phyloP scores from a whole-genome alignment of 2,329 filamentous ascomycete species.

The Penicillium polonicum region DNA sequence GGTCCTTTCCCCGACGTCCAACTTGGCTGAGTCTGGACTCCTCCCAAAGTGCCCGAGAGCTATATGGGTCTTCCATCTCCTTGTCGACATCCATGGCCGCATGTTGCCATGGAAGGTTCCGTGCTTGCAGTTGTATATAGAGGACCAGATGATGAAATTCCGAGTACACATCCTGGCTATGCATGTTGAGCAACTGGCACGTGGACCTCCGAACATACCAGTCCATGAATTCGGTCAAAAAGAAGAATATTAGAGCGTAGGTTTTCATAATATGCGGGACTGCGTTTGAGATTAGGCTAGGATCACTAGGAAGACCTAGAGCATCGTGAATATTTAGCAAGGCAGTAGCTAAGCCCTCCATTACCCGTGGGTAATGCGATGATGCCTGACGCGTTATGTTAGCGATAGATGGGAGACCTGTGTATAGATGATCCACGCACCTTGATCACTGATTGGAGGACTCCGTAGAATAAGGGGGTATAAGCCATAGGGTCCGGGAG shows the following conservation, averaged over 20 bases:
- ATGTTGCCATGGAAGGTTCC: constrained; percentile 16
- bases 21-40: constrained; percentile 34
- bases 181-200: constrained; percentile 37
- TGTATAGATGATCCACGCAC: constrained; percentile 19
- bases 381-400: constrained; percentile 29
- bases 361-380: constrained; percentile 35
- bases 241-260: constrained; percentile 38
- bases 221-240: constrained; percentile 40
- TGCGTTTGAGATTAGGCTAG: constrained; percentile 11
- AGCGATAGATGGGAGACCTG: not conserved
- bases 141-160: constrained; percentile 36
- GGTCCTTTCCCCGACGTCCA: constrained; percentile 32
- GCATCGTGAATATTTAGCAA: constrained; percentile 36
- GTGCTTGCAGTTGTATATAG: constrained; percentile 31
- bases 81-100: constrained; percentile 30
- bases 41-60: constrained; percentile 29
- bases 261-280: constrained; percentile 29
- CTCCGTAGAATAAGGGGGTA: constrained; percentile 36
- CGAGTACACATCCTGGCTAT: constrained; percentile 36
- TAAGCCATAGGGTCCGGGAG: constrained; percentile 31
- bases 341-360: constrained; percentile 35
- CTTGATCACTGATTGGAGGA: constrained; percentile 39
- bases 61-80: constrained; percentile 22
- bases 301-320: constrained; percentile 21
- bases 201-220: constrained; percentile 37